phyloP scores from a whole-genome alignment of 192 early-diverging fungal species.

The Coemansia sp. region DNA sequence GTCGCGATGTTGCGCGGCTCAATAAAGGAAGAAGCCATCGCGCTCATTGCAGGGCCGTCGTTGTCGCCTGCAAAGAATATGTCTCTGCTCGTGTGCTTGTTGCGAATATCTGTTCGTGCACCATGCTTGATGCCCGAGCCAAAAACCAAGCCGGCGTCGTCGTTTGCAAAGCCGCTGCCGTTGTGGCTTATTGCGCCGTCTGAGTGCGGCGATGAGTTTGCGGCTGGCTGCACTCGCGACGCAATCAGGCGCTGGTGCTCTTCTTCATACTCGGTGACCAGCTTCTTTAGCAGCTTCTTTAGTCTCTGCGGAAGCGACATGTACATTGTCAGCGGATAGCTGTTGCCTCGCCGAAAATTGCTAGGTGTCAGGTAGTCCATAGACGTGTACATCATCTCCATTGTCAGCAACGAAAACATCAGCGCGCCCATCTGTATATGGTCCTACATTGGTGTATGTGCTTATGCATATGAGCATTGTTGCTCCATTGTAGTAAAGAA shows the following conservation, averaged over 20 bases:
- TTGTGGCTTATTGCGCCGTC: neutral
- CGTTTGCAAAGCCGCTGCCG: neutral
- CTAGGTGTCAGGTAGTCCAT: constrained; percentile 50
- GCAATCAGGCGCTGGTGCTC: constrained; percentile 35
- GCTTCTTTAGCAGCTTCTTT: constrained; percentile 30
- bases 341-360: constrained; percentile 46
- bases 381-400: constrained; percentile 54
- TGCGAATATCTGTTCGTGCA: neutral
- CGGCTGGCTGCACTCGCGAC: constrained; percentile 9
- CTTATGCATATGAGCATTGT: too few species aligned
- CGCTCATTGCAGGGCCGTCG: neutral
- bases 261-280: constrained; percentile 37
- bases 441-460: constrained; percentile 17
- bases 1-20: neutral
- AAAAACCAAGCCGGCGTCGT: neutral
- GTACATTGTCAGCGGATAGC: constrained; percentile 44
- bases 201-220: neutral
- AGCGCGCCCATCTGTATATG: constrained; percentile 49
- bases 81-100: neutral
- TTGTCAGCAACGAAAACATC: constrained; percentile 52
- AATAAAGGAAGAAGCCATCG: neutral
- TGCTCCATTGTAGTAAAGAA: neutral
- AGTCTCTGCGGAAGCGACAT: constrained; percentile 31
- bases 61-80: neutral
- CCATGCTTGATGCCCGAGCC: neutral